A percentile compares a stretch with the other conserved stretches of the same genome.
Evolutionary conservation across 805 yeast genomes (phyloP).

Genomic region (Saccharomycopsis amapae): DNA sequence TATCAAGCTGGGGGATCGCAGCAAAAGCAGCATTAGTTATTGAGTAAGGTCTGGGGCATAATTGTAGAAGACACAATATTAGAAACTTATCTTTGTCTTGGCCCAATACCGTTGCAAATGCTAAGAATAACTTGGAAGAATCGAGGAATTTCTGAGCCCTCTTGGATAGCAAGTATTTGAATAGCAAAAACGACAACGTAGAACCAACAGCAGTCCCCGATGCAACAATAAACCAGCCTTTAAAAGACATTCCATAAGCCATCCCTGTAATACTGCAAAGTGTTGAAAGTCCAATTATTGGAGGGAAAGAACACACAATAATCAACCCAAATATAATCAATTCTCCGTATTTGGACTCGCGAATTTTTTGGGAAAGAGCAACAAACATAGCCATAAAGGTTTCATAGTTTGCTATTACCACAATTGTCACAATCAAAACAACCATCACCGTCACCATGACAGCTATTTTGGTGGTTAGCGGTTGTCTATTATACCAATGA

Average conservation of each 20-base stretch:
- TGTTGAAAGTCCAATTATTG: conserved; percentile 74
- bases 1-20: conserved; percentile 68
- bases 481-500: conserved; percentile 3
- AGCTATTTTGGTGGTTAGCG: conserved; percentile 10
- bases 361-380: conserved; percentile 39
- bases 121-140: conserved; percentile 57
- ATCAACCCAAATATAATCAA: conserved; percentile 45
- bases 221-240: conserved; percentile 76
- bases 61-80: conserved; percentile 62
- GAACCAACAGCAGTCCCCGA: conserved; percentile 68
- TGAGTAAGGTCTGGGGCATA: conserved; percentile 92
- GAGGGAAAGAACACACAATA: conserved; percentile 79
- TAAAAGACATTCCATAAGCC: conserved; percentile 65
- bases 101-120: conserved; percentile 62
- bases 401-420: neutral
- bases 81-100: conserved; percentile 60
- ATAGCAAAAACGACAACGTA: conserved; percentile 60
- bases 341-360: conserved; percentile 34
- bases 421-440: conserved; percentile 15
- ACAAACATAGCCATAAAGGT: conserved; percentile 32
- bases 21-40: conserved; percentile 89
- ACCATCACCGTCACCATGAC: conserved; percentile 19
- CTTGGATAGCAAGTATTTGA: conserved; percentile 48
- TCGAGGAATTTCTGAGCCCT: conserved; percentile 56
- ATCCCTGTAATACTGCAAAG: conserved; percentile 65